A percentile compares a stretch with the other conserved stretches of the same genome.
phyloP scores from a whole-genome alignment of 192 early-diverging fungal genomes.

The Backusella psychrophila region DNA sequence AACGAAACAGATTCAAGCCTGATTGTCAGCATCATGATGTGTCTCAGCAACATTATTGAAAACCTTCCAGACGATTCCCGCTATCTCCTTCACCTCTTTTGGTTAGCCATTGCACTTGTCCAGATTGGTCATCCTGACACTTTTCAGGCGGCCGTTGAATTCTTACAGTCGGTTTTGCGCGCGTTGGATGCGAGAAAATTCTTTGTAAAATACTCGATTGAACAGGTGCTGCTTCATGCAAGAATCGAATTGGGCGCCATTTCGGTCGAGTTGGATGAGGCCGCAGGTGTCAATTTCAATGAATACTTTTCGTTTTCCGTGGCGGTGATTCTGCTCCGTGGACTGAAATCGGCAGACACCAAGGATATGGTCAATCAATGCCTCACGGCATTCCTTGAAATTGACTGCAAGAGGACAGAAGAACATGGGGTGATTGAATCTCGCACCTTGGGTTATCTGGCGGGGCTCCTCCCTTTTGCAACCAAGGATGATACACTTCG shows the following conservation, averaged over 20 bases:
- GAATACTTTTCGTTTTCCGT: slow-evolving; percentile 84
- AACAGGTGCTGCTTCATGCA: slow-evolving; percentile 64
- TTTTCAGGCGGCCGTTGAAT: slow-evolving; percentile 64
- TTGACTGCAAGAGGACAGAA: slow-evolving; percentile 53
- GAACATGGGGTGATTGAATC: slow-evolving; percentile 38
- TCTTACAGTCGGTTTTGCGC: slow-evolving; percentile 71
- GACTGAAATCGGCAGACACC: slow-evolving; percentile 70
- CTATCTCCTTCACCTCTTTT: slow-evolving; percentile 83
- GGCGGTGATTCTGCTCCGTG: slow-evolving; percentile 73
- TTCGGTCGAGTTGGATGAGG: slow-evolving; percentile 64
- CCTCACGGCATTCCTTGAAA: slow-evolving; percentile 66
- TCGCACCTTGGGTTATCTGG: slow-evolving; percentile 69
- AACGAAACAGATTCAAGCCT: slow-evolving; percentile 76
- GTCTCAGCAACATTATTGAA: slow-evolving; percentile 79
- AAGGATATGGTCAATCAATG: slow-evolving; percentile 67
- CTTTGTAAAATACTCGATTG: slow-evolving; percentile 52
- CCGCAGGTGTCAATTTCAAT: slow-evolving; percentile 74
- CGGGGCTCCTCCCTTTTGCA: slow-evolving; percentile 75
- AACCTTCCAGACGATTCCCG: slow-evolving; percentile 73
- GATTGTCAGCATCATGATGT: slow-evolving; percentile 83
- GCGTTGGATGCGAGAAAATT: slow-evolving; percentile 70
- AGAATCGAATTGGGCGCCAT: slow-evolving; percentile 66
- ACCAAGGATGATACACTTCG: slow-evolving; percentile 64
- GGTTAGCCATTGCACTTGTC: slow-evolving; percentile 84
- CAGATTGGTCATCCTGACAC: slow-evolving; percentile 79